These are phyloP conservation scores for Penicillium sclerotiorum DNA, from an alignment of 2,329 filamentous ascomycete species.

Conservation along the genomic window DNA sequence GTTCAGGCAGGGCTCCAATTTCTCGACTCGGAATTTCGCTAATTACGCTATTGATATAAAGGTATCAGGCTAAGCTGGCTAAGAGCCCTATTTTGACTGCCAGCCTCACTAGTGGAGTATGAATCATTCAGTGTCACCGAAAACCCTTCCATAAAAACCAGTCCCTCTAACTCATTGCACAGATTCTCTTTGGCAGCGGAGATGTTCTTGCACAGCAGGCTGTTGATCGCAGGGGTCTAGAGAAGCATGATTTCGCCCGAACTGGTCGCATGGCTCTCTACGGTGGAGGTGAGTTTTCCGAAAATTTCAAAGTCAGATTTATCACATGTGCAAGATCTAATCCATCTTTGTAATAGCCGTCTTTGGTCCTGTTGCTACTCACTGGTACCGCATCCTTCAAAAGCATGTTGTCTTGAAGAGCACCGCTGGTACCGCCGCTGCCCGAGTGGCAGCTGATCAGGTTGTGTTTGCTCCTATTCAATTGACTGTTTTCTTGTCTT, in stretches of 20 bases:
- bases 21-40: constrained; percentile 18
- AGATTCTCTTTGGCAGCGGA: constrained; percentile 87
- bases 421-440: constrained; percentile 69
- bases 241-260: constrained; percentile 68
- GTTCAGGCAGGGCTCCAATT: not conserved
- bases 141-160: constrained; percentile 2
- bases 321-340: not conserved
- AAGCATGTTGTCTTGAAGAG: constrained; percentile 67
- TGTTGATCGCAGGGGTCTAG: constrained; percentile 76
- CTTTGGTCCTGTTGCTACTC: constrained; percentile 85
- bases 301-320: not conserved
- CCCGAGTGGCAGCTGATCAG: constrained; percentile 81
- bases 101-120: constrained; percentile 78
- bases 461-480: constrained; percentile 80
- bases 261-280: constrained; percentile 54
- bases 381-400: constrained; percentile 82
- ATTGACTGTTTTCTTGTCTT: constrained; percentile 77
- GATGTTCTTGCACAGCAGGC: constrained; percentile 89
- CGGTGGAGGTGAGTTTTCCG: constrained; percentile 47
- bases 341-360: constrained; percentile 51
- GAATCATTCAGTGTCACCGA: constrained; percentile 13
- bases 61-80: constrained; percentile 85
- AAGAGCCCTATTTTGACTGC: constrained; percentile 85
- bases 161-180: not conserved
- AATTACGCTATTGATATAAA: constrained; percentile 32